Evolutionary conservation across 352 stramenopile species (phyloP).

Genomic region (Phytophthora aleatoria): DNA sequence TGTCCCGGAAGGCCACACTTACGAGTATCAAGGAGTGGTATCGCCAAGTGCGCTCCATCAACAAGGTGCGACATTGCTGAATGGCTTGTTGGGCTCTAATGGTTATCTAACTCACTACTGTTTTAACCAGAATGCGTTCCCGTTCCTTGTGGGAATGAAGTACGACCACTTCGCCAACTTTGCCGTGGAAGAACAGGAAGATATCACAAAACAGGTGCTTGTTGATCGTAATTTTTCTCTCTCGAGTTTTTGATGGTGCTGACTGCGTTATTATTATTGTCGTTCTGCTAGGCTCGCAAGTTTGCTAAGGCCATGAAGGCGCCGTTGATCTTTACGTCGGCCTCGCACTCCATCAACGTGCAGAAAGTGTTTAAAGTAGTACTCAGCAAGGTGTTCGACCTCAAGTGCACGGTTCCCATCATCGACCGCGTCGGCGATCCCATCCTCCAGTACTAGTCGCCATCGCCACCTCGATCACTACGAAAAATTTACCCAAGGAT

Average conservation of each 20-base stretch:
- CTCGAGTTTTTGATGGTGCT: not conserved
- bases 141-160: slow-evolving; percentile 95
- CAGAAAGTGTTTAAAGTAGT: slow-evolving; percentile 97
- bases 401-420: slow-evolving; percentile 93
- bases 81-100: not conserved
- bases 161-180: slow-evolving; percentile 94
- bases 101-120: not conserved
- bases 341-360: slow-evolving; percentile 95
- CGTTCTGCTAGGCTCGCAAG: slow-evolving; percentile 80
- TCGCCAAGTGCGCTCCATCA: slow-evolving; percentile 89
- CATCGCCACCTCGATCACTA: slow-evolving; percentile 9
- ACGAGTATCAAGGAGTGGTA: slow-evolving; percentile 95
- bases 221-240: not conserved
- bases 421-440: slow-evolving; percentile 93
- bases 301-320: slow-evolving; percentile 96
- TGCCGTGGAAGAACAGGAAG: slow-evolving; percentile 90
- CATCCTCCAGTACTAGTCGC: slow-evolving; percentile 87
- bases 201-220: slow-evolving; percentile 92
- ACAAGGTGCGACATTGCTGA: slow-evolving; percentile 60
- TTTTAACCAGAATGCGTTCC: slow-evolving; percentile 80
- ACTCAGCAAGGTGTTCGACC: slow-evolving; percentile 93
- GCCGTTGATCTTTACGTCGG: slow-evolving; percentile 93
- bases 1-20: slow-evolving; percentile 92
- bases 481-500: slow-evolving; percentile 16
- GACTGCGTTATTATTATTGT: not conserved